Percentiles rank a stretch among this genome's conserved stretches.
Conservation (phyloP, 345 rosid genomes). For the Sapria himalayana region DNA sequence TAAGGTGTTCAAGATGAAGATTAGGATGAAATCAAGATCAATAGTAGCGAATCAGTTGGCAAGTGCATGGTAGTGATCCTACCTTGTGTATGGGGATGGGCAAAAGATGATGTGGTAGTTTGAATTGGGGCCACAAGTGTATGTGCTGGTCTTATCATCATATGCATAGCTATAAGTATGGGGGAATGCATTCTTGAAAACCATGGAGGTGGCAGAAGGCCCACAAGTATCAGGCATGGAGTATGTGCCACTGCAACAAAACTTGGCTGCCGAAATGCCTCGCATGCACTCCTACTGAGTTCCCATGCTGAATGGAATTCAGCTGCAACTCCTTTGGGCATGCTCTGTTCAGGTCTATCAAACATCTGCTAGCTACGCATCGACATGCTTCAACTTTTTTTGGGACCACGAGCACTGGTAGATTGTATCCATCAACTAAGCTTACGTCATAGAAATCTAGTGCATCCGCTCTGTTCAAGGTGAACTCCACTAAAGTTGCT, state of each 20-base stretch:
- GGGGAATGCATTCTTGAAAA: constrained; percentile 72
- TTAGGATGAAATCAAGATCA: too few relatives aligned
- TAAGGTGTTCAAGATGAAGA: too few relatives aligned
- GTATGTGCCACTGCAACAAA: constrained; percentile 65
- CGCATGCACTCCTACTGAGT: constrained; percentile 90
- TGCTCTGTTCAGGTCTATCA: constrained; percentile 41
- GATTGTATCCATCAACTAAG: constrained; percentile 86
- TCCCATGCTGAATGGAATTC: constrained; percentile 20
- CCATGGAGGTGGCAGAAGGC: constrained; percentile 51
- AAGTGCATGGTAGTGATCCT: too few relatives aligned
- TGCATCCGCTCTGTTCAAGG: constrained; percentile 47
- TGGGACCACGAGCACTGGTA: constrained; percentile 59
- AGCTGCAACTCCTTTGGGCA: constrained; percentile 77
- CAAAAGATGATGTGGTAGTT: constrained; percentile 77
- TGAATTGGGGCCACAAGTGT: constrained; percentile 64
- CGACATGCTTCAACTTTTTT: constrained; percentile 50
- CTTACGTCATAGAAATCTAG: constrained; percentile 71
- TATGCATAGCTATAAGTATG: constrained; percentile 93
- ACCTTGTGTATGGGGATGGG: constrained; percentile 69
- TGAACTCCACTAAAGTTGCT: constrained; percentile 72
- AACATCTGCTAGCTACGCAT: constrained; percentile 63
- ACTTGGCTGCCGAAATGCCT: constrained; percentile 54
- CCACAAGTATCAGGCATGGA: constrained; percentile 53
- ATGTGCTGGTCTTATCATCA: constrained; percentile 82
- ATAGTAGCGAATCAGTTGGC: too few relatives aligned